Evolutionary conservation across 2,329 filamentous ascomycete species (phyloP).

Genomic region (Calonectria hawksworthii): DNA sequence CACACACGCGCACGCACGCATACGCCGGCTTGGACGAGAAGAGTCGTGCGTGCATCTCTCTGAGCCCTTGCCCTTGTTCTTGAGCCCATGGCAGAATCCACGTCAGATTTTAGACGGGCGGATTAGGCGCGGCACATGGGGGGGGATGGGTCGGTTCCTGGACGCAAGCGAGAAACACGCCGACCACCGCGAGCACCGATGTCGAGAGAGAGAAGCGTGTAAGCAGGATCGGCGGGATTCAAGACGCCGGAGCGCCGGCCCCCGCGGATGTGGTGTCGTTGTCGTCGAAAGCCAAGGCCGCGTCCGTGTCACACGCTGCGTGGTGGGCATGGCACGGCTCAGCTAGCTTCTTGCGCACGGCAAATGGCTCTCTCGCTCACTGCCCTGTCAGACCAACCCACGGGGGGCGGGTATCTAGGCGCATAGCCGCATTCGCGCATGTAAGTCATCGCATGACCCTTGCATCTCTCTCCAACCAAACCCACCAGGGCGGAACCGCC

Average conservation of each 20-base stretch:
- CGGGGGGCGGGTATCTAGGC: constrained; percentile 13
- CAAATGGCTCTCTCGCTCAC: neutral
- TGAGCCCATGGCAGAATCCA: constrained; percentile 6
- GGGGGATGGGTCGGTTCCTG: constrained; percentile 4
- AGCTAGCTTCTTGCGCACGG: neutral
- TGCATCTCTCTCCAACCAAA: neutral
- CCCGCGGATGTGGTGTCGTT: neutral
- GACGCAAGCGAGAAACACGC: neutral
- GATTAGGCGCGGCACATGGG: constrained; percentile 14
- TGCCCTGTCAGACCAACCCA: constrained; percentile 9
- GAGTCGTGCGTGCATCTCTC: neutral
- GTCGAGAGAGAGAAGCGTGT: neutral
- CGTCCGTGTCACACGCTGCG: neutral
- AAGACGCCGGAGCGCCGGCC: neutral
- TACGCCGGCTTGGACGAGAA: neutral
- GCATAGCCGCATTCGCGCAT: constrained; percentile 24
- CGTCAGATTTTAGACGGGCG: constrained; percentile 30
- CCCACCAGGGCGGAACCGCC: neutral
- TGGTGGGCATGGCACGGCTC: neutral
- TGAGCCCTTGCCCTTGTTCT: neutral
- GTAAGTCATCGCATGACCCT: constrained; percentile 21
- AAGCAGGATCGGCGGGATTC: constrained; percentile 10
- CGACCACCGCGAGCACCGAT: neutral
- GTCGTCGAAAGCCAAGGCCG: neutral
- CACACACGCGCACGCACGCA: no score